Conservation (phyloP, 176 grass and related monocot species). For the Poa annua region DNA sequence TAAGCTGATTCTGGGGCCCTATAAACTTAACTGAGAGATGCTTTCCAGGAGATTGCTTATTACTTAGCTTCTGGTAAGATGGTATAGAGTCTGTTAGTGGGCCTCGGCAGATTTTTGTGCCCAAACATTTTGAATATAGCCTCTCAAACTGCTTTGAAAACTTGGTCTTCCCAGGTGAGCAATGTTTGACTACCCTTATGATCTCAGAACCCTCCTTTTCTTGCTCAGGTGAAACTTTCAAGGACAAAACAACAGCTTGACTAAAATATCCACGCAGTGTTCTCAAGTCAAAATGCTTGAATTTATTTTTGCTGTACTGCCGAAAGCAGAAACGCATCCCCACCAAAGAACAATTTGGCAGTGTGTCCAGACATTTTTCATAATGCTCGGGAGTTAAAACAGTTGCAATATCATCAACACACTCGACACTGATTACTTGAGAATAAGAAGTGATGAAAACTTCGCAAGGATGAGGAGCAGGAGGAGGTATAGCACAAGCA, state of each 20-base stretch:
- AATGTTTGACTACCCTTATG: conserved; percentile 24
- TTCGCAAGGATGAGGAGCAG: conserved; percentile 92
- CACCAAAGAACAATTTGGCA: conserved; percentile 51
- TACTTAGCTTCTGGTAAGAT: conserved; percentile 57
- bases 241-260: conserved; percentile 67
- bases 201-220: conserved; percentile 49
- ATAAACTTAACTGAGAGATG: conserved; percentile 55
- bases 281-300: conserved; percentile 87
- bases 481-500: conserved; percentile 83
- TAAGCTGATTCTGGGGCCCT: conserved; percentile 56
- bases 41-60: conserved; percentile 45
- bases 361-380: conserved; percentile 54
- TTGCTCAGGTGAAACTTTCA: conserved; percentile 57
- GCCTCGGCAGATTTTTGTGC: conserved; percentile 61
- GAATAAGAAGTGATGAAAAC: conserved; percentile 98
- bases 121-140: conserved; percentile 60
- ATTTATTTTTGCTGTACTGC: conserved; percentile 95
- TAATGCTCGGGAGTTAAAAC: conserved; percentile 92
- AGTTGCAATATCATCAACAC: conserved; percentile 94
- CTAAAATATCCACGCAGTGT: conserved; percentile 89
- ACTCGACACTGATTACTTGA: conserved; percentile 99
- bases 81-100: conserved; percentile 49
- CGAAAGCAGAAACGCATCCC: conserved; percentile 88
- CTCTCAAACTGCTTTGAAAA: conserved; percentile 60
- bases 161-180: conserved; percentile 52